Conservation (phyloP, 768 basidiomycete genomes). For the Lactifluus volemus region DNA sequence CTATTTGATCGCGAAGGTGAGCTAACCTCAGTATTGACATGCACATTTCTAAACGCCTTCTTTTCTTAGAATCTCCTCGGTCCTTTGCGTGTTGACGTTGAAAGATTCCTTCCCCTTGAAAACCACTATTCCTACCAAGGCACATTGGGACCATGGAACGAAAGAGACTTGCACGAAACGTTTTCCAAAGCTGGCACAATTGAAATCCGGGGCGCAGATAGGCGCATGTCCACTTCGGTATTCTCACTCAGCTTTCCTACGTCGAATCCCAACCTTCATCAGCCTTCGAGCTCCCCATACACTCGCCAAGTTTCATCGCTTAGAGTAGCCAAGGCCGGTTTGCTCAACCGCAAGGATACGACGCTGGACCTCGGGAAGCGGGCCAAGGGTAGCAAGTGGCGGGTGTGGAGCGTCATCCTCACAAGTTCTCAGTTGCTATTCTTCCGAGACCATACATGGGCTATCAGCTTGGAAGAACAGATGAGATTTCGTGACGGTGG, state of each 20-base stretch:
- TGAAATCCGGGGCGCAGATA: slow-evolving; percentile 38
- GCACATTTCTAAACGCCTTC: slow-evolving; percentile 1
- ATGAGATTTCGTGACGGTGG: slow-evolving; percentile 29
- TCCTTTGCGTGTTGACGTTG: slow-evolving; percentile 61
- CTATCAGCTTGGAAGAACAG: slow-evolving; percentile 37
- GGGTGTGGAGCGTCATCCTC: slow-evolving; percentile 71
- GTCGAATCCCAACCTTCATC: slow-evolving; percentile 17
- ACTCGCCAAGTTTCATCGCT: slow-evolving; percentile 36
- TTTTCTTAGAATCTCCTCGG: slow-evolving; percentile 50
- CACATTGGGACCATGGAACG: slow-evolving; percentile 56
- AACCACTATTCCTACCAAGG: slow-evolving; percentile 67
- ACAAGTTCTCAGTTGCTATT: slow-evolving; percentile 88
- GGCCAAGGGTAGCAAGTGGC: slow-evolving; percentile 78
- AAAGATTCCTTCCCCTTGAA: slow-evolving; percentile 43
- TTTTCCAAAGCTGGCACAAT: slow-evolving; percentile 55
- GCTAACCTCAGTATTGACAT: slow-evolving; percentile 19
- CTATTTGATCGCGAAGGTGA: slow-evolving; percentile 75
- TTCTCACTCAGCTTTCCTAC: slow-evolving; percentile 31
- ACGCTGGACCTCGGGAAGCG: slow-evolving; percentile 68
- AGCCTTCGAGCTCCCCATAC: slow-evolving; percentile 26
- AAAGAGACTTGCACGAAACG: slow-evolving; percentile 50
- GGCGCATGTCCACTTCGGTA: slow-evolving; percentile 33
- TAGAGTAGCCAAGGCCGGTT: slow-evolving; percentile 72
- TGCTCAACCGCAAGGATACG: slow-evolving; percentile 79
- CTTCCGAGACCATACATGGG: slow-evolving; percentile 67